phyloP scores from a whole-genome alignment of 371 early-diverging fungal genomes.

The Mortierella sp. region DNA sequence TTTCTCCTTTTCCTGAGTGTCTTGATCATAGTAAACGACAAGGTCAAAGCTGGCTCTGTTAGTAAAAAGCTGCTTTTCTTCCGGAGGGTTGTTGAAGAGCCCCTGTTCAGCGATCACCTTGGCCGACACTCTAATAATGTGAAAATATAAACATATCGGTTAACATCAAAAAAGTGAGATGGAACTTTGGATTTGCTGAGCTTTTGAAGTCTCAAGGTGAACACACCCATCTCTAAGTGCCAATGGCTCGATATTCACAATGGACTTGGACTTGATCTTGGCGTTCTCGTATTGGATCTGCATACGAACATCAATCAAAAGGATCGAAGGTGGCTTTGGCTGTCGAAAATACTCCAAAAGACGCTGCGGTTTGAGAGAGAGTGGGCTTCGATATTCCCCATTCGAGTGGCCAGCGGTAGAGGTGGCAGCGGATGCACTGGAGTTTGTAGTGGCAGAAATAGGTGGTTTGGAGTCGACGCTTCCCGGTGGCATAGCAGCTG shows the following conservation, averaged over 20 bases:
- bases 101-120: constrained; percentile 63
- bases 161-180: not conserved
- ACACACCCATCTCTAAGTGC: constrained; percentile 71
- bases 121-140: constrained; percentile 56
- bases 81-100: constrained; percentile 62
- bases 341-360: constrained; percentile 64
- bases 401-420: constrained; percentile 34
- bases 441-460: not conserved
- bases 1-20: constrained; percentile 20
- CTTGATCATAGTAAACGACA: constrained; percentile 83
- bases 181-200: not conserved
- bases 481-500: constrained; percentile 14
- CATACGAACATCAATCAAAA: constrained; percentile 90
- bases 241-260: constrained; percentile 89
- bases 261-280: constrained; percentile 77
- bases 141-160: not conserved
- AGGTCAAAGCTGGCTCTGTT: constrained; percentile 79
- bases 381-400: constrained; percentile 30
- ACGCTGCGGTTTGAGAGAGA: constrained; percentile 45
- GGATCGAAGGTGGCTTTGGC: constrained; percentile 60
- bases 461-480: not conserved
- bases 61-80: constrained; percentile 73
- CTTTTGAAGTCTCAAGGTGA: no score
- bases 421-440: constrained; percentile 13
- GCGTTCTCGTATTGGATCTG: constrained; percentile 77